Conservation (phyloP, 495 filamentous ascomycete species). For the Umbilicaria muhlenbergii region DNA sequence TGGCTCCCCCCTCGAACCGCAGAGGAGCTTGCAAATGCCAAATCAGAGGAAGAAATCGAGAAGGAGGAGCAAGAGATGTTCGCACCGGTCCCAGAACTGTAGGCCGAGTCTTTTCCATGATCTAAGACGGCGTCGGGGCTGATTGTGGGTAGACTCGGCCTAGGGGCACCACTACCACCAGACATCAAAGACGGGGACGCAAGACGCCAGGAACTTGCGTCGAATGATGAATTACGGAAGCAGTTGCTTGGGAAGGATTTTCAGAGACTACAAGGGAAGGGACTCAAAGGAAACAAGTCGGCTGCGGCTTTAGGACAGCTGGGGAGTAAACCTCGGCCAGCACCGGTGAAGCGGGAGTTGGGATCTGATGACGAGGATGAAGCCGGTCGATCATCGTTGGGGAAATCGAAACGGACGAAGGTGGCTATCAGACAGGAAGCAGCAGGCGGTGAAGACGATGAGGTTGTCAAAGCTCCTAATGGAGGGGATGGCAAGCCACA, state of each 20-base stretch:
- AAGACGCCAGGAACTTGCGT: conserved; percentile 24
- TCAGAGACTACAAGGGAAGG: conserved; percentile 16
- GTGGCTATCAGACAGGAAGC: neutral
- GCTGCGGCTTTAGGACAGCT: conserved; percentile 3
- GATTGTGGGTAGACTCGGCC: conserved; percentile 22
- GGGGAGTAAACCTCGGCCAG: conserved; percentile 2
- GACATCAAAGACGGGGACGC: conserved; percentile 14
- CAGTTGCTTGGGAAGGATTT: conserved; percentile 34
- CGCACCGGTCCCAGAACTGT: conserved; percentile 35
- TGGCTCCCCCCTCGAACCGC: conserved; percentile 32
- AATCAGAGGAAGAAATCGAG: conserved; percentile 28
- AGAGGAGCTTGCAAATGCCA: conserved; percentile 26
- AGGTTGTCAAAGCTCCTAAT: neutral
- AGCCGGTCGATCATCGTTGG: conserved; percentile 39
- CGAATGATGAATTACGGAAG: conserved; percentile 29
- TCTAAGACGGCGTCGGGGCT: neutral
- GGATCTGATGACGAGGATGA: conserved; percentile 36
- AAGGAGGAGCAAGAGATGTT: conserved; percentile 36
- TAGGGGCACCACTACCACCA: conserved; percentile 28
- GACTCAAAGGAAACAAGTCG: conserved; percentile 10
- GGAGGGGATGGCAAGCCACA: neutral
- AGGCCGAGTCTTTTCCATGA: conserved; percentile 6
- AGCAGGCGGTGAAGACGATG: conserved; percentile 3
- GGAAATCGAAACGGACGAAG: conserved; percentile 22
- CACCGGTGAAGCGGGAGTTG: neutral